Percentiles rank a stretch among this genome's conserved stretches.
phyloP scores from a whole-genome alignment of 345 rosid species.

The Eucalyptus polybractea region DNA sequence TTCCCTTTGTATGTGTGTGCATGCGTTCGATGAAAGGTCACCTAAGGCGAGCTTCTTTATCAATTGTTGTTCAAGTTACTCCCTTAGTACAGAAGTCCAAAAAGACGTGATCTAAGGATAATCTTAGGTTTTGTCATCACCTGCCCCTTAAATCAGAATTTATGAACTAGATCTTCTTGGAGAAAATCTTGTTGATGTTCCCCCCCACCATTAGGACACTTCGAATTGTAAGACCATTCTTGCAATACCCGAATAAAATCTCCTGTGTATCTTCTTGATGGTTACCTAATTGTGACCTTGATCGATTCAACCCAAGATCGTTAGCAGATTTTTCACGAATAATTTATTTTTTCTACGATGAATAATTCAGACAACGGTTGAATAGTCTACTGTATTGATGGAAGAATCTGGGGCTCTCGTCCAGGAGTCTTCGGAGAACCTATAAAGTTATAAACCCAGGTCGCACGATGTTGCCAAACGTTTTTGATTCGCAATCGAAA shows the following conservation, averaged over 20 bases:
- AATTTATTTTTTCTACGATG: background rate
- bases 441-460: background rate
- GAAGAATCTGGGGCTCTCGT: background rate
- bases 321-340: background rate
- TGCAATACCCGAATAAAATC: background rate
- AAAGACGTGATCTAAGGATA: background rate
- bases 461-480: background rate
- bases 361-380: background rate
- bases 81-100: background rate
- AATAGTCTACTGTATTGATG: background rate
- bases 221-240: too few relatives aligned
- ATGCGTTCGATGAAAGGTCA: background rate
- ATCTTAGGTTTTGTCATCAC: background rate
- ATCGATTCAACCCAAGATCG: background rate
- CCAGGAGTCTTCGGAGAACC: background rate
- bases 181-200: background rate
- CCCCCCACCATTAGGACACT: background rate
- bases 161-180: background rate
- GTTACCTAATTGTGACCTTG: background rate
- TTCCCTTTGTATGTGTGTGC: background rate
- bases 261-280: background rate
- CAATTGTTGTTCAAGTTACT: background rate
- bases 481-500: background rate
- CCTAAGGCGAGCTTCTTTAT: background rate
- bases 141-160: background rate